These are phyloP conservation scores for Cyberlindnera japonica DNA, from an alignment of 805 yeast genomes.

Conservation along the genomic window DNA sequence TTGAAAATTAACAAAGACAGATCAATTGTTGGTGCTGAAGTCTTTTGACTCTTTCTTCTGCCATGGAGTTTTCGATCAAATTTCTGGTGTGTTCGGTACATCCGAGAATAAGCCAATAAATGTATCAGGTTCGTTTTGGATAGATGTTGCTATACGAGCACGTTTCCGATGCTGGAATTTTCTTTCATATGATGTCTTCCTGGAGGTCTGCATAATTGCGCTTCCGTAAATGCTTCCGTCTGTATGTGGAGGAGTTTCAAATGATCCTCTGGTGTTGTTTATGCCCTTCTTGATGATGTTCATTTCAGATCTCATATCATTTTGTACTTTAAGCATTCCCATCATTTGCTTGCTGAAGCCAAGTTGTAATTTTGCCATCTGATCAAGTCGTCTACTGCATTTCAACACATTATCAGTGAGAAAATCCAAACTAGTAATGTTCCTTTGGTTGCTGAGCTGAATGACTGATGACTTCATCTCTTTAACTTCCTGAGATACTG, in stretches of 20 bases:
- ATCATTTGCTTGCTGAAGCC: not conserved
- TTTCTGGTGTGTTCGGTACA: constrained; percentile 4
- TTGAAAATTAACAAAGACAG: constrained; percentile 19
- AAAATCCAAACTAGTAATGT: no score
- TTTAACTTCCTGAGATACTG: no score
- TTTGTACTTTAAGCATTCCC: not conserved
- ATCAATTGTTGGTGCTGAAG: constrained; percentile 10
- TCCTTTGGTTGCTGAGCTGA: no score
- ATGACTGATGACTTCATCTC: no score
- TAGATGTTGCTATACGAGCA: not conserved
- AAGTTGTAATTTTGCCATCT: constrained; percentile 6
- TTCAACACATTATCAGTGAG: constrained; percentile 3
- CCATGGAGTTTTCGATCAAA: no score
- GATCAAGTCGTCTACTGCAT: constrained; percentile 7
- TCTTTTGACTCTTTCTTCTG: constrained; percentile 5
- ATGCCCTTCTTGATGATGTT: not conserved
- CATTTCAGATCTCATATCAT: not conserved
- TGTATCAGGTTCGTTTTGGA: constrained; percentile 1
- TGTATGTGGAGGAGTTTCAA: constrained; percentile 2
- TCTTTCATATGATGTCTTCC: not conserved
- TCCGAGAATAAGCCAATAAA: constrained; percentile 14
- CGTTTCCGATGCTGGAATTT: constrained; percentile 4
- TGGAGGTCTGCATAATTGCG: no score
- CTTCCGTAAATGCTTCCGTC: not conserved
- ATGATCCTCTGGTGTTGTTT: not conserved